Percentiles rank a stretch among this genome's conserved stretches.
phyloP scores from a whole-genome alignment of 495 filamentous ascomycete genomes.

The Letharia columbiana region DNA sequence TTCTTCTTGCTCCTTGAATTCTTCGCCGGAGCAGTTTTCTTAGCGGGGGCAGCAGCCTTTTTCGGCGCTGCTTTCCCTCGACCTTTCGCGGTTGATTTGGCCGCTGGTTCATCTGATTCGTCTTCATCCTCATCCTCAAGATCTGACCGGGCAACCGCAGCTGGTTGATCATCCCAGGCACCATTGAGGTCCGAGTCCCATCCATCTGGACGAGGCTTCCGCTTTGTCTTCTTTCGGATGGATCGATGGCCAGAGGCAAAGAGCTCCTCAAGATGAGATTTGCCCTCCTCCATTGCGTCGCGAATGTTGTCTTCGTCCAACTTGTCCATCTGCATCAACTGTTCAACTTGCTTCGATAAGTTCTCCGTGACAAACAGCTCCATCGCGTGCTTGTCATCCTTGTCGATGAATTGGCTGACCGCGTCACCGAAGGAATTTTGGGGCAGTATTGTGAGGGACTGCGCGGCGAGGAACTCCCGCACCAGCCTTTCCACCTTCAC shows the following conservation, averaged over 20 bases:
- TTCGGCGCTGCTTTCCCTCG: slow-evolving; percentile 39
- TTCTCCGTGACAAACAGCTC: slow-evolving; percentile 80
- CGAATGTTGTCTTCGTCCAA: slow-evolving; percentile 62
- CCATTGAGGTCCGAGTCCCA: slow-evolving; percentile 89
- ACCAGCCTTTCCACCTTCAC: slow-evolving; percentile 86
- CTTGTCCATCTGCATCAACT: slow-evolving; percentile 56
- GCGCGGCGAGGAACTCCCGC: slow-evolving; percentile 69
- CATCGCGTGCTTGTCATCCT: slow-evolving; percentile 91
- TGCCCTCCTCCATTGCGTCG: slow-evolving; percentile 61
- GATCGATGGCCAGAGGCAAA: slow-evolving; percentile 62
- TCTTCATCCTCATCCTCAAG: slow-evolving; percentile 42
- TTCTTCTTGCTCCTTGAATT: slow-evolving; percentile 41
- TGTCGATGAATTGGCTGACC: slow-evolving; percentile 86
- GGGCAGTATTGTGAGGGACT: slow-evolving; percentile 82
- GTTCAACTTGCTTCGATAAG: slow-evolving; percentile 64
- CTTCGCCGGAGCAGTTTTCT: slow-evolving; percentile 34
- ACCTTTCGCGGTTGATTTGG: slow-evolving; percentile 38
- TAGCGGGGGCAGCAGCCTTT: slow-evolving; percentile 33
- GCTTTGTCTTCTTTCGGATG: slow-evolving; percentile 46
- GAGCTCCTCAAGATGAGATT: slow-evolving; percentile 58
- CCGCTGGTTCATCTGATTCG: slow-evolving; percentile 29
- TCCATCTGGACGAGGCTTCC: slow-evolving; percentile 60
- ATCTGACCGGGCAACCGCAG: slow-evolving; percentile 54
- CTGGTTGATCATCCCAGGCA: slow-evolving; percentile 70
- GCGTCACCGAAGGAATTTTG: slow-evolving; percentile 89